These are phyloP conservation scores for Pleoardoris graminearum DNA, from an alignment of 2,329 filamentous ascomycete species.

Conservation along the genomic window DNA sequence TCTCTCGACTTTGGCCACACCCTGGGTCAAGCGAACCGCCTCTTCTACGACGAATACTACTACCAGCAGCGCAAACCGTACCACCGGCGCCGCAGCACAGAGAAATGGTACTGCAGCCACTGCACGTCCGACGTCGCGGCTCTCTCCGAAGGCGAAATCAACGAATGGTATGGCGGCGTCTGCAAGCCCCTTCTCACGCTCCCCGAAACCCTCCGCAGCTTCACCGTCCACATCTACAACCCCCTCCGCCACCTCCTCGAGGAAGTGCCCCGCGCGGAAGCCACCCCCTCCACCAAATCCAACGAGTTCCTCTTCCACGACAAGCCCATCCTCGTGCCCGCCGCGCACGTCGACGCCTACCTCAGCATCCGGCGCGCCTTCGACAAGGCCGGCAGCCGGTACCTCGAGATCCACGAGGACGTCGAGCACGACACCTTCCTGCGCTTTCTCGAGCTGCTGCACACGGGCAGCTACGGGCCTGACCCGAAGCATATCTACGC, in stretches of 20 bases:
- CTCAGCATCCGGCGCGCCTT: slow-evolving; percentile 37
- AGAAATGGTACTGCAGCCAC: slow-evolving; percentile 31
- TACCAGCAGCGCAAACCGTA: slow-evolving; percentile 3
- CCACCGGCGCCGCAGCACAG: slow-evolving; percentile 7
- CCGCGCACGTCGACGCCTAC: slow-evolving; percentile 32
- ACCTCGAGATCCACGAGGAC: slow-evolving; percentile 37
- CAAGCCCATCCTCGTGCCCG: slow-evolving; percentile 38
- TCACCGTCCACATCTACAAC: slow-evolving; percentile 36
- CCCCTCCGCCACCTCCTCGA: slow-evolving; percentile 32
- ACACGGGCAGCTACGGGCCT: slow-evolving; percentile 28
- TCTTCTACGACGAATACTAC: slow-evolving; percentile 20
- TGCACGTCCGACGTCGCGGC: slow-evolving; percentile 23
- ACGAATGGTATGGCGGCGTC: slow-evolving; percentile 37
- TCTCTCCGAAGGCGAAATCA: slow-evolving; percentile 27
- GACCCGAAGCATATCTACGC: slow-evolving; percentile 19
- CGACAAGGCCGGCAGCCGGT: slow-evolving; percentile 27
- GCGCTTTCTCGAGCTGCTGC: slow-evolving; percentile 40
- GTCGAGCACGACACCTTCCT: slow-evolving; percentile 33
- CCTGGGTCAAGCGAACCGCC: slow-evolving; percentile 3
- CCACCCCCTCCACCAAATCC: slow-evolving; percentile 37
- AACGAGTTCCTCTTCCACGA: slow-evolving; percentile 45
- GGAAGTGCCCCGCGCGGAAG: slow-evolving; percentile 30
- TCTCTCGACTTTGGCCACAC: slow-evolving; percentile 40
- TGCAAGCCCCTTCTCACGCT: slow-evolving; percentile 37
- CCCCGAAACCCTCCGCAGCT: slow-evolving; percentile 18